These are phyloP conservation scores for Elaeis oleifera DNA, from an alignment of 202 grass and related monocot species.

Conservation along the genomic window DNA sequence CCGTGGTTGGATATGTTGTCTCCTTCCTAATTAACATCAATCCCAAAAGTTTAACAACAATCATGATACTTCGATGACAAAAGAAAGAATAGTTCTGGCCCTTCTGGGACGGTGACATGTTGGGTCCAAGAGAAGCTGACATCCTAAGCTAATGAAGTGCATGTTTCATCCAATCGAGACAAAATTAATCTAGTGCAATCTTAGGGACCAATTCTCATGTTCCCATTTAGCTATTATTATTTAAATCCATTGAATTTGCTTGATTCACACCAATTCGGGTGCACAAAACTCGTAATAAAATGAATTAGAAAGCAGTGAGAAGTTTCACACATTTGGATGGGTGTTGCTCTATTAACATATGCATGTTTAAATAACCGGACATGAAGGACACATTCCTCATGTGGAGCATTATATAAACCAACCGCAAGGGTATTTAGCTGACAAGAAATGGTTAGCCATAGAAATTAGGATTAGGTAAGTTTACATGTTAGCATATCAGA, in stretches of 20 bases:
- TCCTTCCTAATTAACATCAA: constrained; percentile 8
- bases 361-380: no score
- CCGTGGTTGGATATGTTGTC: constrained; percentile 5
- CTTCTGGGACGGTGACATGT: not conserved
- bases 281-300: no score
- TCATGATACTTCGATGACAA: constrained; percentile 11
- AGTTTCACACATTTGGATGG: no score
- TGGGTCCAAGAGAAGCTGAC: constrained; percentile 9
- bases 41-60: not conserved
- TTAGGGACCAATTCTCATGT: no score
- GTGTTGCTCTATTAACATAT: no score
- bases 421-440: not conserved
- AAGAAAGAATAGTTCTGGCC: constrained; percentile 10
- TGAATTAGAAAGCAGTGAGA: no score
- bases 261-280: no score
- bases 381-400: no score
- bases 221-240: no score
- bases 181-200: no score
- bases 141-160: constrained; percentile 20
- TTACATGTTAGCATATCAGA: constrained; percentile 3
- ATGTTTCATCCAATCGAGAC: constrained; percentile 8
- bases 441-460: not conserved
- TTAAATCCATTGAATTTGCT: no score
- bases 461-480: constrained; percentile 12
- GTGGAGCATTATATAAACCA: constrained; percentile 14